A percentile compares a stretch with the other conserved stretches of the same genome.
Evolutionary conservation across 208 protist species (phyloP).

Genomic region (Leishmania arabica): DNA sequence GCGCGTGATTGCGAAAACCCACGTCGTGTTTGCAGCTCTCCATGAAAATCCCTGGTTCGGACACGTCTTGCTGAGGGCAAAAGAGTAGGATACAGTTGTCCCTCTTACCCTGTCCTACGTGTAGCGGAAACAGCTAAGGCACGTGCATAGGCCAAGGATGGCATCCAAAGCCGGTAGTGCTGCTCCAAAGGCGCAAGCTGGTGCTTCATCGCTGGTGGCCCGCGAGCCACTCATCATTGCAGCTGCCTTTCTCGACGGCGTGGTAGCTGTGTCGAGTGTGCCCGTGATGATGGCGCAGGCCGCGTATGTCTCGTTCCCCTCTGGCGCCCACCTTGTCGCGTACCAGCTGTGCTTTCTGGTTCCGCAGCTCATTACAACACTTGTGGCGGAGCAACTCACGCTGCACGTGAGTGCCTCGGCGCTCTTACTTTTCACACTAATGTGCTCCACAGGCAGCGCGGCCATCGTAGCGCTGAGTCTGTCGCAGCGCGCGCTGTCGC

Average conservation of each 20-base stretch:
- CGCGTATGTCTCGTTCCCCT: constrained; percentile 36
- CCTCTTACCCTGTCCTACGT: not conserved
- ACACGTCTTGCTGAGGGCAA: not conserved
- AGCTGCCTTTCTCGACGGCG: constrained; percentile 36
- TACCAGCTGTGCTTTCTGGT: constrained; percentile 64
- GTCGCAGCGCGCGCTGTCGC: constrained; percentile 31
- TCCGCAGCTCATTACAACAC: constrained; percentile 55
- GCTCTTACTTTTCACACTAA: constrained; percentile 40
- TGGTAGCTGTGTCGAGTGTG: constrained; percentile 31
- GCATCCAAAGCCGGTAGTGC: not conserved
- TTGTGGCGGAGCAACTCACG: constrained; percentile 44
- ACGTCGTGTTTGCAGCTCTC: not conserved
- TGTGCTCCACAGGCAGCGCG: constrained; percentile 35
- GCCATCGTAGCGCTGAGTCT: constrained; percentile 37
- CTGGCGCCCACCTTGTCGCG: constrained; percentile 24
- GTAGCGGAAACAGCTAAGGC: no score
- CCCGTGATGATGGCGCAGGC: constrained; percentile 43
- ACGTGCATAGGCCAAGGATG: not conserved
- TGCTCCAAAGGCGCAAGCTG: not conserved
- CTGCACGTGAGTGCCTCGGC: constrained; percentile 27
- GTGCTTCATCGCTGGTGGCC: not conserved
- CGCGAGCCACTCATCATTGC: constrained; percentile 16
- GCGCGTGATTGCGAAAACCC: not conserved
- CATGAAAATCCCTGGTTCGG: not conserved
- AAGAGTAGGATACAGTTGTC: not conserved